These are phyloP conservation scores for Trichoderma oligosporum DNA, from an alignment of 2,329 filamentous ascomycete genomes.

Conservation along the genomic window DNA sequence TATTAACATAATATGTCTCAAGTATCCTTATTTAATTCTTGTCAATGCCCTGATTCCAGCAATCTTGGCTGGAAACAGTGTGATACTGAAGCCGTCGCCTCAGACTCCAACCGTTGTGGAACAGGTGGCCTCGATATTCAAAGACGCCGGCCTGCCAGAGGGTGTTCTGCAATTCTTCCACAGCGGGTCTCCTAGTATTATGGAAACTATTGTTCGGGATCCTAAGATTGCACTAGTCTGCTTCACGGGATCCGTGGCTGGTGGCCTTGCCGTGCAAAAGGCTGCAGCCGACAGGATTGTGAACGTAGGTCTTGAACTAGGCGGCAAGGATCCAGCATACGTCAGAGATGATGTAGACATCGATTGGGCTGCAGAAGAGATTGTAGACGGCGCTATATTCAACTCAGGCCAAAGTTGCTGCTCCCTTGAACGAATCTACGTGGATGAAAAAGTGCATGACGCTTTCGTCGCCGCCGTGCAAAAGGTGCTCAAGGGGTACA, in stretches of 20 bases:
- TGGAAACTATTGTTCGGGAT: conserved; percentile 74
- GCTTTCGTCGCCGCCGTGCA: conserved; percentile 75
- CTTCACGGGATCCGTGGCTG: conserved; percentile 90
- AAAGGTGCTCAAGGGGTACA: conserved; percentile 75
- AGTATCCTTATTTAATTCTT: conserved; percentile 94
- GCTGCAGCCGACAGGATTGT: conserved; percentile 81
- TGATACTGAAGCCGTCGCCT: conserved; percentile 91
- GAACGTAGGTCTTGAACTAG: conserved; percentile 83
- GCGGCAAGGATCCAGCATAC: conserved; percentile 93
- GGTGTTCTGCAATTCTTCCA: conserved; percentile 92
- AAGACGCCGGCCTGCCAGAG: conserved; percentile 72
- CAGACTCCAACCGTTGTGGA: conserved; percentile 92
- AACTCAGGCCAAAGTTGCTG: conserved; percentile 99
- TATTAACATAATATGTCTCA: conserved; percentile 17
- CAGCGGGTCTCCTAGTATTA: conserved; percentile 70
- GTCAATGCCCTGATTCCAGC: conserved; percentile 91
- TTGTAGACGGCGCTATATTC: conserved; percentile 94
- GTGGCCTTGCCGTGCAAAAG: conserved; percentile 79
- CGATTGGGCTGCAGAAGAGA: conserved; percentile 87
- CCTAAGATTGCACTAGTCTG: conserved; percentile 77
- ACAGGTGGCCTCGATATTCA: conserved; percentile 72
- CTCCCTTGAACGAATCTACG: conserved; percentile 86
- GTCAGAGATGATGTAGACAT: conserved; percentile 81
- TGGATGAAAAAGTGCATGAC: conserved; percentile 80
- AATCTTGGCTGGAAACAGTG: conserved; percentile 82